Evolutionary conservation across 257 asterid species (phyloP), one percentile per base, ranked within the genome.

Genomic region (Mitragyna speciosa): DNA sequence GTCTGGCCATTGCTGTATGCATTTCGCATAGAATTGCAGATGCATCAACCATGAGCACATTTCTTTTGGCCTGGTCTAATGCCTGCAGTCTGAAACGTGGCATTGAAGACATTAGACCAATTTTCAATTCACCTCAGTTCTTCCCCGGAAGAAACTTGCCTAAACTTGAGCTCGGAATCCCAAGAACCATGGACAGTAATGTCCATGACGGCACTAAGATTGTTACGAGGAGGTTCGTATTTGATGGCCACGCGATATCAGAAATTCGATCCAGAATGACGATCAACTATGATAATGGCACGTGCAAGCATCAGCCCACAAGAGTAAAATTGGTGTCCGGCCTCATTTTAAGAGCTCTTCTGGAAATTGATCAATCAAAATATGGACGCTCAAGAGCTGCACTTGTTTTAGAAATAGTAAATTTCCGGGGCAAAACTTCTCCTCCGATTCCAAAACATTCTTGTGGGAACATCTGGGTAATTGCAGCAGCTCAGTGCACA

Each of bases 11-110:
- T 3, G 89, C 80, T 1, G 41, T 86, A 5, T 65, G 69, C 19
- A 56, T 79, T 30, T 69, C 88, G 0, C 89, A 84, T 31, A 78
- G 82, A n/a, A 39, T 88, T 76, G 49, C 70, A 0, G 85, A 78
- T 59, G 81, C 43, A 47, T 26, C 76, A 54, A 81, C 87, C 0
- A 5, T 81, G 3, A 52, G 17, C 31, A 78, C 87, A 5, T 88
- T 88, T 54, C 0, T 88, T 2, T 64, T 26, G 6, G 82, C 83
- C 1, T 88, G 88, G 88, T 82, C 91, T 6, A 54, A 56, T 48
- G 66, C 79, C 45, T 69, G 51, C 51, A 41, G 33, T 54, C 24
- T 39, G 8, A 10, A n/a, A 1, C 67, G 43, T 3, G 61, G 39
- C 12, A 61, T 12, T 28, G 77, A 47, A 51, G 14, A 19, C 24